Percentiles rank a stretch among this genome's conserved stretches.
Conservation (phyloP, 2,329 filamentous ascomycete species). For the Penicillium sp. region DNA sequence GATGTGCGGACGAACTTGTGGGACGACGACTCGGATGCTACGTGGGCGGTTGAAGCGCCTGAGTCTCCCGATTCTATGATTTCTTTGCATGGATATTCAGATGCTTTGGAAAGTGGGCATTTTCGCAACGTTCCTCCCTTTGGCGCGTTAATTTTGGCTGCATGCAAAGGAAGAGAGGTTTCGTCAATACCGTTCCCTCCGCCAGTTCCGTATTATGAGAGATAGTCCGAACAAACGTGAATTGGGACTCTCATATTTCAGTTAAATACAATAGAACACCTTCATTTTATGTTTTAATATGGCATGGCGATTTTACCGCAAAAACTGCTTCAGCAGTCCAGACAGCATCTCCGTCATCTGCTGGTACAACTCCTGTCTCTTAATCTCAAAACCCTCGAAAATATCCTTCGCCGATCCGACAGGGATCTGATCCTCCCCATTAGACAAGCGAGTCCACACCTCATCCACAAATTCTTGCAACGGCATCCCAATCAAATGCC, state of each 20-base stretch:
- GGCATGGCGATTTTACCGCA: conserved; percentile 10
- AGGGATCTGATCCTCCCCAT: conserved; percentile 54
- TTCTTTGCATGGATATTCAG: conserved; percentile 28
- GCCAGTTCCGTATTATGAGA: neutral
- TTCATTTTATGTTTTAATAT: neutral
- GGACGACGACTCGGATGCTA: conserved; percentile 16
- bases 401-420: conserved; percentile 46
- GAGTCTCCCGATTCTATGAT: conserved; percentile 19
- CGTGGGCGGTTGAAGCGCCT: conserved; percentile 2
- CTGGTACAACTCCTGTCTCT: conserved; percentile 47
- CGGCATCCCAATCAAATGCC: conserved; percentile 55
- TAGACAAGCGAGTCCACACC: conserved; percentile 47
- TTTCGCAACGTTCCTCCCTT: conserved; percentile 21
- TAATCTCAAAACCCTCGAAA: conserved; percentile 50
- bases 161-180: conserved; percentile 24
- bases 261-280: neutral
- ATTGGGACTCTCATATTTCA: neutral
- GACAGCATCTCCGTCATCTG: conserved; percentile 25
- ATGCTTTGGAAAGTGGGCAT: conserved; percentile 21
- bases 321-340: conserved; percentile 22
- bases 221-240: neutral
- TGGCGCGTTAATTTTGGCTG: conserved; percentile 25
- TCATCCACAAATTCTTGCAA: conserved; percentile 53
- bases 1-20: conserved; percentile 29
- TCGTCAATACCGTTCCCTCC: conserved; percentile 17